Evolutionary conservation across 2,329 filamentous ascomycete species (phyloP).

Genomic region (Aaosphaeria pasadenensis): DNA sequence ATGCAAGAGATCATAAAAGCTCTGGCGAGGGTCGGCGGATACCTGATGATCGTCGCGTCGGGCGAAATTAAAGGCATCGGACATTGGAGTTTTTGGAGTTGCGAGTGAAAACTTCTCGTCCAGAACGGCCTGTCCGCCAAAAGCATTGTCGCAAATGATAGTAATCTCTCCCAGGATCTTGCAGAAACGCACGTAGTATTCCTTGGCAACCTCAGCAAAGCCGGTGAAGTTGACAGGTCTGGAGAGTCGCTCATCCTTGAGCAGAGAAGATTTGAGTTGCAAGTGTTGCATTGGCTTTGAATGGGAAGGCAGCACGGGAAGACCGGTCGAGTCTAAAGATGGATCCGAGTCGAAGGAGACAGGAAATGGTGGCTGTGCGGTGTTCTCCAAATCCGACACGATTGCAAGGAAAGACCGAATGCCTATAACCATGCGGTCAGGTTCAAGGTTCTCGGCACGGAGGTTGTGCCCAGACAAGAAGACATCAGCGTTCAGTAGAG

Average conservation of each 20-base stretch:
- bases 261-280: slow-evolving; percentile 34
- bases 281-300: slow-evolving; percentile 30
- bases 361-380: slow-evolving; percentile 82
- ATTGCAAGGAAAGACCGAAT: slow-evolving; percentile 92
- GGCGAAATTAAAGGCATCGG: slow-evolving; percentile 89
- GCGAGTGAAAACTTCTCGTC: slow-evolving; percentile 91
- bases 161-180: slow-evolving; percentile 95
- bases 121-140: slow-evolving; percentile 89
- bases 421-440: slow-evolving; percentile 95
- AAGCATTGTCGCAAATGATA: slow-evolving; percentile 93
- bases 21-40: slow-evolving; percentile 79
- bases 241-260: slow-evolving; percentile 65
- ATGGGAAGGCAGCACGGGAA: slow-evolving; percentile 28
- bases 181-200: slow-evolving; percentile 88
- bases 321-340: slow-evolving; percentile 38
- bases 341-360: slow-evolving; percentile 55
- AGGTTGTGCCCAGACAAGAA: slow-evolving; percentile 74
- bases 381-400: slow-evolving; percentile 87
- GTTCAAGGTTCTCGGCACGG: slow-evolving; percentile 88
- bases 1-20: slow-evolving; percentile 92
- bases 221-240: slow-evolving; percentile 57
- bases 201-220: slow-evolving; percentile 73
- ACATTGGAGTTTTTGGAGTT: slow-evolving; percentile 89
- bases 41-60: slow-evolving; percentile 75
- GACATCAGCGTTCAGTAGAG: slow-evolving; percentile 87